These are phyloP conservation scores for Backusella tuberculispora DNA, from an alignment of 192 early-diverging fungal species.

Conservation along the genomic window DNA sequence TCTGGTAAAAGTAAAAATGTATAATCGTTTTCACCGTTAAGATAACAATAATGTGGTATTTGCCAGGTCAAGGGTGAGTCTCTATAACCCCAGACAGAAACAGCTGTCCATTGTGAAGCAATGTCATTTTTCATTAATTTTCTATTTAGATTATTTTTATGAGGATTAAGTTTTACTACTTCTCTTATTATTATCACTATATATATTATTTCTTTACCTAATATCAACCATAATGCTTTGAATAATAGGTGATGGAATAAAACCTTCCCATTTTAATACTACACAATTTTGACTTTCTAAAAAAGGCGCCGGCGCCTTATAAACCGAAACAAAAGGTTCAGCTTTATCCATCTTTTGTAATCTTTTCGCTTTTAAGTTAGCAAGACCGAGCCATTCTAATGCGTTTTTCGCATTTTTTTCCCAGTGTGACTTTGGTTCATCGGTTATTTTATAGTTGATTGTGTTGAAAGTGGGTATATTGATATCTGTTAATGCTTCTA, in stretches of 20 bases:
- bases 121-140: slow-evolving; percentile 14
- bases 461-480: slow-evolving; percentile 31
- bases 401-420: slow-evolving; percentile 20
- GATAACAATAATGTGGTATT: slow-evolving; percentile 23
- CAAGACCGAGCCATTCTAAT: slow-evolving; percentile 37
- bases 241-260: slow-evolving; percentile 23
- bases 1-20: slow-evolving; percentile 32
- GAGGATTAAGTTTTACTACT: too few relatives aligned
- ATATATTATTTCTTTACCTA: slow-evolving; percentile 13
- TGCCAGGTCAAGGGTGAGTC: slow-evolving; percentile 36
- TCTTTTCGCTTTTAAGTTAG: slow-evolving; percentile 25
- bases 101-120: slow-evolving; percentile 24
- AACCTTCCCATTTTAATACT: slow-evolving; percentile 23
- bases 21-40: slow-evolving; percentile 38
- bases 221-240: slow-evolving; percentile 5
- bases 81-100: slow-evolving; percentile 33
- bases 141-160: not conserved
- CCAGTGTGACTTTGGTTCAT: slow-evolving; percentile 8
- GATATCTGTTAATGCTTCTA: slow-evolving; percentile 17
- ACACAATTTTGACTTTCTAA: not conserved
- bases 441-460: not conserved
- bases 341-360: slow-evolving; percentile 3
- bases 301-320: slow-evolving; percentile 15
- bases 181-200: not conserved
- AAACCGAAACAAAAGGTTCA: slow-evolving; percentile 35